Percentiles rank a stretch among this genome's conserved stretches.
Conservation (phyloP, 352 stramenopile species). For the Globisporangium cederbergense region DNA sequence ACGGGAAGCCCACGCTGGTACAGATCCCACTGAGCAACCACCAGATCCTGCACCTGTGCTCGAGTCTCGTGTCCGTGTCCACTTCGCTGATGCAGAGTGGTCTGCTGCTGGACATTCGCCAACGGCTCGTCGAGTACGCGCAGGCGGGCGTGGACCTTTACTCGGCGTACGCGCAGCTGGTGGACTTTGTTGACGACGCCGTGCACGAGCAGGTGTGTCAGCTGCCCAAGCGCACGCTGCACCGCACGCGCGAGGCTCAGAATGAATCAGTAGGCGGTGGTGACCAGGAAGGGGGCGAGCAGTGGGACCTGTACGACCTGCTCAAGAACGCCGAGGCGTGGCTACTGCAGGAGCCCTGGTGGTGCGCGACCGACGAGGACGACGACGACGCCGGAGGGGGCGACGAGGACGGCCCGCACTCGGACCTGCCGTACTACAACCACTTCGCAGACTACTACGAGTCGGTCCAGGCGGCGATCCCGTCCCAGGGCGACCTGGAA, state of each 20-base stretch:
- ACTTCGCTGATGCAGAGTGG: slow-evolving; percentile 32
- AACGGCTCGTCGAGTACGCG: slow-evolving; percentile 42
- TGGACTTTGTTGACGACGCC: slow-evolving; percentile 44
- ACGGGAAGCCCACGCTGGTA: slow-evolving; percentile 30
- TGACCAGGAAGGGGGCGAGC: slow-evolving; percentile 29
- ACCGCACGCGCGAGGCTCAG: slow-evolving; percentile 33
- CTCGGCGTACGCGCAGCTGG: slow-evolving; percentile 40
- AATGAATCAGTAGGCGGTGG: not conserved
- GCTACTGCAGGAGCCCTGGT: slow-evolving; percentile 53
- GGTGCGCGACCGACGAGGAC: slow-evolving; percentile 43
- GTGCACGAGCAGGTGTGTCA: slow-evolving; percentile 41
- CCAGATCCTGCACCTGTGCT: slow-evolving; percentile 54
- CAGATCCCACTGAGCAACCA: slow-evolving; percentile 60
- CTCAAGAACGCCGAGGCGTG: slow-evolving; percentile 56
- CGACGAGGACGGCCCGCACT: slow-evolving; percentile 31
- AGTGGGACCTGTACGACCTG: slow-evolving; percentile 56
- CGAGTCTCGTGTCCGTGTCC: slow-evolving; percentile 48
- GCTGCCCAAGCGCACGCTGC: slow-evolving; percentile 38
- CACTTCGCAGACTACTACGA: slow-evolving; percentile 49
- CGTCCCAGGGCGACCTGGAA: slow-evolving; percentile 40
- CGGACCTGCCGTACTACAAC: slow-evolving; percentile 42
- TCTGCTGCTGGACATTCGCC: slow-evolving; percentile 44
- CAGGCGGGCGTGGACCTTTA: slow-evolving; percentile 33
- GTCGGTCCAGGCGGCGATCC: slow-evolving; percentile 36
- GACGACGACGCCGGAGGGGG: slow-evolving; percentile 30